phyloP scores from a whole-genome alignment of 176 grass and related monocot genomes.

The Ensete glaucum region DNA sequence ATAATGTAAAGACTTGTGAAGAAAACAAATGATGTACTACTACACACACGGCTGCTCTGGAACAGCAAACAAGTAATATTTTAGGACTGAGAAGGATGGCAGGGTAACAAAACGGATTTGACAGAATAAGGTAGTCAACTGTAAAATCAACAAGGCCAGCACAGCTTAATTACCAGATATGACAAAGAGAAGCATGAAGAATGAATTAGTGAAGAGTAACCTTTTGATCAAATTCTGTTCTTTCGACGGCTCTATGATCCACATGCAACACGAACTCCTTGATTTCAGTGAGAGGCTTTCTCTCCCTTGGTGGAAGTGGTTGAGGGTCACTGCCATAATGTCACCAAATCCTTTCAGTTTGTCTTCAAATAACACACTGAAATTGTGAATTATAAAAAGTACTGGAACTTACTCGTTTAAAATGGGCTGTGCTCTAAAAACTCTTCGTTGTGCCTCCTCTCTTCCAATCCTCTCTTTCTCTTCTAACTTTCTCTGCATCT shows the following conservation, averaged over 20 bases:
- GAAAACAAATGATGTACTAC: no score
- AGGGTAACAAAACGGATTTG: no score
- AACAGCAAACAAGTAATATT: no score
- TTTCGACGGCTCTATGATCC: constrained; percentile 64
- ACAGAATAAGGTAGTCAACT: no score
- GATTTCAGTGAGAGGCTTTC: constrained; percentile 84
- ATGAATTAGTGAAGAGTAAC: constrained; percentile 8
- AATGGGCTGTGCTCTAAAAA: constrained; percentile 69
- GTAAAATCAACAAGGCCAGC: no score
- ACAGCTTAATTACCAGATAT: no score
- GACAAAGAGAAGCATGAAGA: no score
- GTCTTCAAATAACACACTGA: constrained; percentile 3
- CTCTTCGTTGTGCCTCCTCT: constrained; percentile 57
- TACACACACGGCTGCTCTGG: no score
- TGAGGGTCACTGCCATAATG: constrained; percentile 58
- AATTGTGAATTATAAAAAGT: not conserved
- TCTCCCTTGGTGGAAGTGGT: constrained; percentile 61
- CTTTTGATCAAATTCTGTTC: constrained; percentile 89
- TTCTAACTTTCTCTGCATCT: constrained; percentile 59
- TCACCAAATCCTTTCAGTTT: constrained; percentile 12
- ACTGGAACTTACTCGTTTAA: constrained; percentile 50
- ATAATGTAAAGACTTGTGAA: no score
- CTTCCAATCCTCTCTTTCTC: constrained; percentile 45
- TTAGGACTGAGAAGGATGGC: no score
- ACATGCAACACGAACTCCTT: constrained; percentile 58